Evolutionary conservation across 225 moss, liverwort and hornwort genomes (phyloP), one percentile per base, ranked within the genome.

Genomic region (Takakia lepidozioides): DNA sequence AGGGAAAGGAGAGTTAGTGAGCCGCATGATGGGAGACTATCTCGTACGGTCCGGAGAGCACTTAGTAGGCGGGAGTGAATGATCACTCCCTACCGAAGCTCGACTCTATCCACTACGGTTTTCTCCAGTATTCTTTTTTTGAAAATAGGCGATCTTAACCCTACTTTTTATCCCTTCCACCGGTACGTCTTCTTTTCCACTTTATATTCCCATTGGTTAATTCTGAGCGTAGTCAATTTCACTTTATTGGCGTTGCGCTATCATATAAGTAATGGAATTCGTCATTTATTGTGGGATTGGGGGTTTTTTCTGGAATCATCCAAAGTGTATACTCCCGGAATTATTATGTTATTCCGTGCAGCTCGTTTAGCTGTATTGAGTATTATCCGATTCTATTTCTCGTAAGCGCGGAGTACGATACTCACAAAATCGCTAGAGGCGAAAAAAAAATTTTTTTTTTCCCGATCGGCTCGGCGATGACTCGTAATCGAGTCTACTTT

Each of bases 141-240:
- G n/a, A n/a, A n/a, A n/a, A n/a, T n/a, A n/a, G n/a, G n/a, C n/a
- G n/a, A n/a, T n/a, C n/a, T 32, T 32, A 32, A 32, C 30, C 27
- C 29, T 17, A 18, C 19, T 13, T 25, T 55, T 25, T n/a, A 38
- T n/a, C n/a, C n/a, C n/a, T n/a, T n/a, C n/a, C n/a, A n/a, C n/a
- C n/a, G n/a, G n/a, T n/a, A n/a, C n/a, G n/a, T n/a, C n/a, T n/a
- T n/a, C n/a, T n/a, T n/a, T 68, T 56, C 30, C 43, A 56, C 43
- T 44, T 54, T 53, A 42, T 84, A 55, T 56, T 43, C 57, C 40
- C 56, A 57, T 56, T 38, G 57, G 57, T 41, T 56, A 39, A 64
- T 64, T 57, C 39, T 49, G 50, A 51, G 38, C 56, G 39, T 56
- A 64, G 49, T 64, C 56, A 64, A 63, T 48, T 55, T 55, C 37